These are phyloP conservation scores for Pythium monospermum DNA, from an alignment of 352 stramenopile genomes.

Conservation along the genomic window DNA sequence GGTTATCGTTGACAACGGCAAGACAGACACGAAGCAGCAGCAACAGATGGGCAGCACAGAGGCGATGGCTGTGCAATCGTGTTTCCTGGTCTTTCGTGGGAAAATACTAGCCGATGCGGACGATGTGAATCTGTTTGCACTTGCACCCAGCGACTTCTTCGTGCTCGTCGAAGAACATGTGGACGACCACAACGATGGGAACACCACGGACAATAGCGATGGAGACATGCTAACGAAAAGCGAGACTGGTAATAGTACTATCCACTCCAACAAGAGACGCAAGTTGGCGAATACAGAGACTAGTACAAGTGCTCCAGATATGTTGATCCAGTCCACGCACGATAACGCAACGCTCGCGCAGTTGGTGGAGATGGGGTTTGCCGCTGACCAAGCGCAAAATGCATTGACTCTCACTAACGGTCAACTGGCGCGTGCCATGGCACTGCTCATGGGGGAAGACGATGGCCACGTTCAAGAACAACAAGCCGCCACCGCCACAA, in stretches of 20 bases:
- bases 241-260: conserved; percentile 6
- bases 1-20: background rate
- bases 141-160: conserved; percentile 50
- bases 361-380: conserved; percentile 67
- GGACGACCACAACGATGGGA: background rate
- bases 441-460: conserved; percentile 36
- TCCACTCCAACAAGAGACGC: background rate
- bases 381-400: conserved; percentile 15
- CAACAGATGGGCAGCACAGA: background rate
- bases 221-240: conserved; percentile 12
- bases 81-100: conserved; percentile 48
- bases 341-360: conserved; percentile 20
- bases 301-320: no score
- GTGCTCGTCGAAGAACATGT: conserved; percentile 37
- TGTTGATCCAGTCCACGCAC: background rate
- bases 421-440: conserved; percentile 35
- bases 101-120: conserved; percentile 56
- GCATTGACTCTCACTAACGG: conserved; percentile 26
- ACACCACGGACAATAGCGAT: conserved; percentile 1
- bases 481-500: background rate
- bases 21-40: background rate
- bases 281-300: background rate
- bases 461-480: background rate
- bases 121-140: conserved; percentile 49
- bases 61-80: conserved; percentile 20